phyloP scores from a whole-genome alignment of 2,329 filamentous ascomycete species.

The Pseudogymnoascus sp. region DNA sequence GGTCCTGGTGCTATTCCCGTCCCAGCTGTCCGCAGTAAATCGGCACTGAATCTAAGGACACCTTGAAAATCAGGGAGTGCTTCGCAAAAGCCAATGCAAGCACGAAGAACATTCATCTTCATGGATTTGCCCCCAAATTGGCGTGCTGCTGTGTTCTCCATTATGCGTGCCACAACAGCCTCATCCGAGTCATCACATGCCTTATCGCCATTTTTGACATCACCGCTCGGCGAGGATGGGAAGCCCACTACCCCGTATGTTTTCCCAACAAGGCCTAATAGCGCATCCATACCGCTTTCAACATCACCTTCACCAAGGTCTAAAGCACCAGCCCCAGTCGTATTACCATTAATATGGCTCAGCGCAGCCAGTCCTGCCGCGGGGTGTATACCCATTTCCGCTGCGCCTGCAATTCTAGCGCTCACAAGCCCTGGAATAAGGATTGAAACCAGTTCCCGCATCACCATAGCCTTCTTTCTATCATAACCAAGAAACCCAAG shows the following conservation, averaged over 20 bases:
- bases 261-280: conserved; percentile 52
- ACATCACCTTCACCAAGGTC: conserved; percentile 58
- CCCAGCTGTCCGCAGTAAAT: conserved; percentile 74
- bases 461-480: conserved; percentile 83
- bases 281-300: conserved; percentile 56
- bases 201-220: conserved; percentile 5
- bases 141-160: conserved; percentile 49
- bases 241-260: conserved; percentile 57
- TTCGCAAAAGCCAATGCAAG: conserved; percentile 91
- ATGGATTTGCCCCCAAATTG: conserved; percentile 69
- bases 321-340: conserved; percentile 45
- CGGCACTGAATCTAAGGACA: conserved; percentile 78
- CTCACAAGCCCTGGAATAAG: conserved; percentile 81
- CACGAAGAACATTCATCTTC: conserved; percentile 78
- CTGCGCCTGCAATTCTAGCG: conserved; percentile 83
- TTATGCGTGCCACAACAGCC: conserved; percentile 48
- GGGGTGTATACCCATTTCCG: conserved; percentile 93
- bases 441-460: conserved; percentile 76
- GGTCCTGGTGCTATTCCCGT: conserved; percentile 68
- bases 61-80: conserved; percentile 86
- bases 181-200: conserved; percentile 41
- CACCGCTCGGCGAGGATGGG: conserved; percentile 29
- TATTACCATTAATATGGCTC: conserved; percentile 44
- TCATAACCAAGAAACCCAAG: conserved; percentile 70
- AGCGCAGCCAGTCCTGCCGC: conserved; percentile 76